Base-by-base conservation (phyloP, 495 filamentous ascomycete genomes). In the Sabuloglossum arenarium region DNA sequence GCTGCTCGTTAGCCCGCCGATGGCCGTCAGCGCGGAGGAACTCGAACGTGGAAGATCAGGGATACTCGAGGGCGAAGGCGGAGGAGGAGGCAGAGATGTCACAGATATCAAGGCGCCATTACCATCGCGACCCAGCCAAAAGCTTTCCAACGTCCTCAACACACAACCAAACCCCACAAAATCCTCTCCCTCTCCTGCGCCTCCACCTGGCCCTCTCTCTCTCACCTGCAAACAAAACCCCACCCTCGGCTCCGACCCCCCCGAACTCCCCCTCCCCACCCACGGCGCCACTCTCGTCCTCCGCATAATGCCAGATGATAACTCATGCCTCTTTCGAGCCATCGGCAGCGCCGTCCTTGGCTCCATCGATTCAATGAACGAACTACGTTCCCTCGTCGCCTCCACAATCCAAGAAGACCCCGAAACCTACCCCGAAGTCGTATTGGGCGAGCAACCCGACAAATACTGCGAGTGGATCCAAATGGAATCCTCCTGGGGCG, bases 241-340 rank as follows among this genome's bases (percentile, higher is more conserved):
- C 24, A 60, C 67, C n/a, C 61, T 65, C 39, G 68, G 70, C 11
- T 61, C 49, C 28, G 85, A 89, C 60, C 78, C 84, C 6, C 85
- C 85, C 0, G 82, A 86, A 62, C 64, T 86, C n/a, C 70, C 78
- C 0, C 69, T 86, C 2, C 72, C 79, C 24, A 69, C 74, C 23
- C 79, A 77, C 54, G 70, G 70, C 10, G 80, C 80, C 27, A 85
- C 78, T 0, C 68, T 88, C 27, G 80, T 94, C 29, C 78, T 96
- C 5, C 81, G 91, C 1, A 86, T 97, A 32, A 96, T 98, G 91
- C 86, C 89, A 10, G 91, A 96, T 64, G 91, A 98, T 65, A 96
- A 96, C 67, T 85, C 80, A 46, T 98, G 91, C 67, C 80, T 97
- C 58, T 98, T 97, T 67, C 84, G 88, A 10, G 91, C 93, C 0